Evolutionary conservation across 2,329 filamentous ascomycete species (phyloP).

Genomic region (Nigrospora oryzae): DNA sequence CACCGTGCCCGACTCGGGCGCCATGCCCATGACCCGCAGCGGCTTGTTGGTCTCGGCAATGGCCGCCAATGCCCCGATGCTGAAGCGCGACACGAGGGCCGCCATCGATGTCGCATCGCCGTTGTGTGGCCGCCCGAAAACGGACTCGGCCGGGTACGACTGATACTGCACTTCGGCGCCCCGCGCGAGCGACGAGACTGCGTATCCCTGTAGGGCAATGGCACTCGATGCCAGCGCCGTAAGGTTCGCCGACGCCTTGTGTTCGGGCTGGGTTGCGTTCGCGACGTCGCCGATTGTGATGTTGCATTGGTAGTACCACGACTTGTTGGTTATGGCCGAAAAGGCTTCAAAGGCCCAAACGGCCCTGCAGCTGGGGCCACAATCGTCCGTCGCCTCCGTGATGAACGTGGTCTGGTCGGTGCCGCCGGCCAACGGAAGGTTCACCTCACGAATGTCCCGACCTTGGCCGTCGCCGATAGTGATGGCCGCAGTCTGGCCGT

Average conservation of each 20-base stretch:
- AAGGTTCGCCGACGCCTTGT: slow-evolving; percentile 24
- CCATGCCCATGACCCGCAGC: slow-evolving; percentile 15
- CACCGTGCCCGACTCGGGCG: slow-evolving; percentile 11
- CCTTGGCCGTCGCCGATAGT: slow-evolving; percentile 13
- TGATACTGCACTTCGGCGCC: slow-evolving; percentile 22
- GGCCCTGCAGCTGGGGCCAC: slow-evolving; percentile 16
- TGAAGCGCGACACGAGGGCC: slow-evolving; percentile 23
- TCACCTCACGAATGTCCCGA: neutral
- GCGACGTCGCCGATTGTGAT: slow-evolving; percentile 22
- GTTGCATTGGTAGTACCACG: slow-evolving; percentile 34
- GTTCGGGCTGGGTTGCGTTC: slow-evolving; percentile 25
- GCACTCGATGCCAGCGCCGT: slow-evolving; percentile 23
- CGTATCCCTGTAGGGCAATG: slow-evolving; percentile 32
- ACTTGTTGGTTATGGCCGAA: slow-evolving; percentile 10
- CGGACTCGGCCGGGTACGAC: slow-evolving; percentile 31
- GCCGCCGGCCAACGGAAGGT: slow-evolving; percentile 11
- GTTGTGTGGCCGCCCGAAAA: slow-evolving; percentile 22
- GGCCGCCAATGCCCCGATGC: slow-evolving; percentile 24
- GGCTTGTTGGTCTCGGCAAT: slow-evolving; percentile 20
- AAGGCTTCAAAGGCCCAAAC: slow-evolving; percentile 28
- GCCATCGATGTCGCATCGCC: slow-evolving; percentile 26
- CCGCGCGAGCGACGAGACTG: slow-evolving; percentile 10
- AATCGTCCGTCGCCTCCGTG: slow-evolving; percentile 15
- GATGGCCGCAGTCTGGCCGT: slow-evolving; percentile 17
- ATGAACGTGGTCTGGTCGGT: slow-evolving; percentile 27